Conservation (phyloP, 257 asterid genomes). For the Penstemon davidsonii region DNA sequence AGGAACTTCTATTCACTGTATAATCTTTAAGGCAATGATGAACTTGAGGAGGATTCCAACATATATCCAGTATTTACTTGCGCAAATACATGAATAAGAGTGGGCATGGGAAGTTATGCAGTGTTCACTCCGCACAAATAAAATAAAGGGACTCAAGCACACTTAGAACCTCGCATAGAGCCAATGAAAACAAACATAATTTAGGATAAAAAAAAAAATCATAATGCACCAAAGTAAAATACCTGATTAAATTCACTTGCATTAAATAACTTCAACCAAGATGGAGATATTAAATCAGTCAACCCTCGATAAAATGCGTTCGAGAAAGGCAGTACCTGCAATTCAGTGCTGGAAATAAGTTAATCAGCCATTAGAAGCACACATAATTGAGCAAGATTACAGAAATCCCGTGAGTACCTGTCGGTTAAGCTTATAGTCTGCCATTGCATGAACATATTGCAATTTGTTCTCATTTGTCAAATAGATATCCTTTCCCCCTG, state of each 20-base stretch:
- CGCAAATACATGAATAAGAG: conserved; percentile 5
- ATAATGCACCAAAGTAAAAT: conserved; percentile 27
- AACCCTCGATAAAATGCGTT: conserved; percentile 94
- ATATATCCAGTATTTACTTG: conserved; percentile 6
- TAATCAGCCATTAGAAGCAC: conserved; percentile 36
- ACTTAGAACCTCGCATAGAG: conserved; percentile 10
- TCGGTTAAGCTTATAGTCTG: conserved; percentile 92
- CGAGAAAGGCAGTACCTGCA: conserved; percentile 91
- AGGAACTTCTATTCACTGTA: background rate
- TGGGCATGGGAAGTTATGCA: background rate
- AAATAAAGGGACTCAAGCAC: conserved; percentile 19
- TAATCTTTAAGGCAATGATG: background rate
- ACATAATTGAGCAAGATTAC: conserved; percentile 19
- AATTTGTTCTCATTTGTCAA: conserved; percentile 90
- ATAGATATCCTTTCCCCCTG: conserved; percentile 79
- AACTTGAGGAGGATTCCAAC: conserved; percentile 7
- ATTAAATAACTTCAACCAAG: conserved; percentile 93
- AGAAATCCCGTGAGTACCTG: conserved; percentile 56
- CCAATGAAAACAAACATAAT: background rate
- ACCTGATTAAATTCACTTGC: conserved; percentile 98
- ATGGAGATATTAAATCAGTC: conserved; percentile 88
- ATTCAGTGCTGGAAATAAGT: conserved; percentile 29
- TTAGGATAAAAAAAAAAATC: conserved; percentile 18
- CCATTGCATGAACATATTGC: conserved; percentile 96
- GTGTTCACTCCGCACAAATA: conserved; percentile 16